These are phyloP conservation scores for Schizochytrium sp. DNA, from an alignment of 108 stramenopile genomes.

Conservation along the genomic window DNA sequence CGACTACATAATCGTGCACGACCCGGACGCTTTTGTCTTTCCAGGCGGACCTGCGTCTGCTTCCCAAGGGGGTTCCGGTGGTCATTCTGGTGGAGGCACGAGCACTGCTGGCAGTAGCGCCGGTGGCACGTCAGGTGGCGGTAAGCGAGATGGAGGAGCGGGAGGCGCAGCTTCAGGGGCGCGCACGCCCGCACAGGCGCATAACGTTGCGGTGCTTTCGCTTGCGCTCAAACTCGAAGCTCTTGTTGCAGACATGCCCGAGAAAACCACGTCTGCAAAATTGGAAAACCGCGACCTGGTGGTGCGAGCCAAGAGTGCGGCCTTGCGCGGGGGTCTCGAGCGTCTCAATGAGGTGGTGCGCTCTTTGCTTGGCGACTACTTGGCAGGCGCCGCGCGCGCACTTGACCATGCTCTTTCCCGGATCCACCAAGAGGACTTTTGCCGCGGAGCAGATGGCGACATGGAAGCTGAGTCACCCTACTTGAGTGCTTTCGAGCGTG, in stretches of 20 bases:
- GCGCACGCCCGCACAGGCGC: neutral
- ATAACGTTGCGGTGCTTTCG: neutral
- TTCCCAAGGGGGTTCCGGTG: neutral
- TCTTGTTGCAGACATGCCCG: neutral
- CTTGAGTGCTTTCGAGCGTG: neutral
- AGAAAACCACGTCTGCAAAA: neutral
- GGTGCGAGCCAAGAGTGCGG: neutral
- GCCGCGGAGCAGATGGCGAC: neutral
- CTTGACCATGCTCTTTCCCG: neutral
- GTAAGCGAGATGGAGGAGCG: neutral
- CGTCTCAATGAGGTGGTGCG: neutral
- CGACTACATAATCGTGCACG: neutral
- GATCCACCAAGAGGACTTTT: neutral
- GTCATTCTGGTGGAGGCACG: neutral
- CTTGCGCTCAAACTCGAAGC: slow-evolving; percentile 15
- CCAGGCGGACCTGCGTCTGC: neutral
- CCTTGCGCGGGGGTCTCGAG: neutral
- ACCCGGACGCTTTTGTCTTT: neutral
- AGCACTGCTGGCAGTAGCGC: neutral
- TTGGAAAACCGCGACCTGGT: neutral
- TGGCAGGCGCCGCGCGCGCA: neutral
- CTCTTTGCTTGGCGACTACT: neutral
- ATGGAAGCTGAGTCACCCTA: neutral
- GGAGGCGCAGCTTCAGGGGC: neutral
- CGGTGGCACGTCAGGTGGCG: neutral